Evolutionary conservation across 176 grass and related monocot genomes (phyloP), one percentile per base, ranked within the genome.

Genomic region (Rhynchospora breviuscula): DNA sequence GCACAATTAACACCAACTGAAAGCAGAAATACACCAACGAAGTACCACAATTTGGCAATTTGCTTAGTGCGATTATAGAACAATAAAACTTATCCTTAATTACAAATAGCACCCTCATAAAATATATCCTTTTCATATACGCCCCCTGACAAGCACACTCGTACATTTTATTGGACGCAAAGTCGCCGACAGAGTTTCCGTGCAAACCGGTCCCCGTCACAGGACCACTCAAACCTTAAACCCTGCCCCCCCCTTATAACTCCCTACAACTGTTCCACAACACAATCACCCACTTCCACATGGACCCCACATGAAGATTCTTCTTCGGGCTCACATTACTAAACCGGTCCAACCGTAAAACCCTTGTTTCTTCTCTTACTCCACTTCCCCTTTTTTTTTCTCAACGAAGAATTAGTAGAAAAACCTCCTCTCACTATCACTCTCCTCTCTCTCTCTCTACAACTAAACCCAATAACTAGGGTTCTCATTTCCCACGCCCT

Each of bases 401-500:
- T 45, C 70, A 74, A 51, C 33, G 35, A 73, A 73, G 7, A 52
- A 8, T 52, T 52, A 1, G 10, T 29, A 29, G 26, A 29, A 77
- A 56, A 70, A 45, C 12, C 33, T 31, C 49, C 46, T 53, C 71
- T 51, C 43, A 0, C 47, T 56, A 15, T 77, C 22, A 18, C 48
- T 56, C 31, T 9, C 44, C 48, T 52, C 46, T 14, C 35, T 69
- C 31, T 40, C 49, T 52, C 46, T 15, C 35, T 70, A 13, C 48
- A 47, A 63, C 58, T 47, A 80, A 81, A 47, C 17, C 53, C 73
- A 53, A 13, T 15, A 81, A 81, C 63, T 81, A 81, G 79, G 79
- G 79, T 81, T 81, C 15, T 31, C 25, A 18, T 15, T 54, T 60
- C 60, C 29, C 63, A 52, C 18, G 45, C 1, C 52, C 4, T 22